Evolutionary conservation across 2,329 filamentous ascomycete species (phyloP), one percentile per base, ranked within the genome.

Genomic region (Epichloe sibirici): DNA sequence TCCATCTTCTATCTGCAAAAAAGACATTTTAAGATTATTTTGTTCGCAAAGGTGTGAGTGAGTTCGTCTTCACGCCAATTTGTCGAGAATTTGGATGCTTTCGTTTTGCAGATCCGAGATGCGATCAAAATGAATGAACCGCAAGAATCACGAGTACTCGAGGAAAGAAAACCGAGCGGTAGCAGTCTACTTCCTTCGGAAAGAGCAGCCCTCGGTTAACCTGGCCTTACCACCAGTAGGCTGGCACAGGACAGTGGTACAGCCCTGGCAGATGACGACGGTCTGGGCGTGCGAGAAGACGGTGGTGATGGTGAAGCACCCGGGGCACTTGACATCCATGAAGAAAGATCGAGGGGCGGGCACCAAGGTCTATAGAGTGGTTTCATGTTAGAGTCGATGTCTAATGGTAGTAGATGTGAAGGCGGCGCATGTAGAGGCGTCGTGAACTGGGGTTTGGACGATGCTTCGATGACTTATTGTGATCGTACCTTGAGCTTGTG

Each of bases 271-370:
- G 83, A 97, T 94, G 76, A 98, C 93, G 74, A 98, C 93, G 73
- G 93, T 98, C 83, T 98, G 93, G 75, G 93, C 93, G 83, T 98
- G 93, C 61, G 91, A 97, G 88, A 97, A 98, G 77, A 98, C 93
- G 75, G 93, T 98, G 75, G 93, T 98, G 84, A 98, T 98, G 76
- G 90, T 96, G 86, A 97, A 98, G 88, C 93, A 98, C 70, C 93
- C 93, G 74, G 93, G 93, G 88, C 93, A 98, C 87, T 98, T 98
- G 82, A 98, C 93, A 74, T 98, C 93, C 93, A 98, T 98, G 88
- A 98, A 98, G 88, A 97, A 98, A 65, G 91, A 97, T 74, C 93
- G 89, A 69, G 93, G 93, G 63, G 83, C 86, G 69, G 93, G 93
- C 72, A 98, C 93, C 68, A 98, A 88, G 65, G 82, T 90, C 90